Evolutionary conservation across 345 rosid species (phyloP), one percentile per base, ranked within the genome.

Genomic region (Luvunga scandens): DNA sequence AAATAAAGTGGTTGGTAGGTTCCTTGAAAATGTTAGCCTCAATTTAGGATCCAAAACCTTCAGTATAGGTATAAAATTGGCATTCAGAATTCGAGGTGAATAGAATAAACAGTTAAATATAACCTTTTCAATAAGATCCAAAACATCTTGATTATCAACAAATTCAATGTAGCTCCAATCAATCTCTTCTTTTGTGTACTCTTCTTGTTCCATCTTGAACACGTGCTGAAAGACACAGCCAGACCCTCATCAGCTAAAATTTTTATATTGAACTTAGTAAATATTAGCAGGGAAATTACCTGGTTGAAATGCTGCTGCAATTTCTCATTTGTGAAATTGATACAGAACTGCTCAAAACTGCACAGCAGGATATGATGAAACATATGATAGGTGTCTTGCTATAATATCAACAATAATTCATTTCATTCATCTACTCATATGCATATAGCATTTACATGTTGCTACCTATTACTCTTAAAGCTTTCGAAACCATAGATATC

Each of bases 141-240:
- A 82, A 53, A 95, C 98, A 86, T 95, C 98, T 87, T 95, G 98
- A 72, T 95, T 95, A 76, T 95, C 98, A 63, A 93, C 98, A 81
- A 95, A 95, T 80, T 95, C 98, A 80, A 95, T 93, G 89, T 95
- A 91, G 85, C 98, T 95, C 98, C 98, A 95, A 80, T 93, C 81
- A 30, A 95, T 95, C 86, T 89, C 86, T 85, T 95, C 98, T 80
- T 95, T 95, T 31, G 98, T 93, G 83, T 95, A 95, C 84, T 95
- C 98, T 86, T 95, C 98, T 83, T 95, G 98, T 81, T 95, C 98
- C 98, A 93, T 95, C 90, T 95, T 95, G 86, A 95, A 95, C 77
- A 95, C 98, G 21, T 95, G 98, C 98, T 95, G 97, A 77, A 88
- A 75, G 59, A 73, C 75, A 75, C 56, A 18, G 63, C 56, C 70